Evolutionary conservation across 1,139 yeast genomes (phyloP).

Genomic region (Arxiozyma bovina): DNA sequence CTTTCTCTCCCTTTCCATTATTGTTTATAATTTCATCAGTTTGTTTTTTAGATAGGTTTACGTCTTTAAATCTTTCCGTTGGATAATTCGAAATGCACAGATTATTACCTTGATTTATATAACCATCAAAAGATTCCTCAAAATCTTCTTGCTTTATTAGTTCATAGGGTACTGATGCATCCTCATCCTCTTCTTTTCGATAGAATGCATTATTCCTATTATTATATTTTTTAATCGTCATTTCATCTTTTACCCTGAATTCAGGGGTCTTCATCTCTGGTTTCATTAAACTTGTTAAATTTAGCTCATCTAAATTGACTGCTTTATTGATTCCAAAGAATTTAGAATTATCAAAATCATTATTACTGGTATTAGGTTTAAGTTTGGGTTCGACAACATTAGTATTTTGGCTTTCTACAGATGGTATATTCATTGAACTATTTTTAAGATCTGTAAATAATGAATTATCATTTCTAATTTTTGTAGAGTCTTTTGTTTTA

Average conservation of each 20-base stretch:
- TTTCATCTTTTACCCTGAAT: background rate
- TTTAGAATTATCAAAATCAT: slow-evolving; percentile 11
- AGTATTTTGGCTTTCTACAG: background rate
- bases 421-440: background rate
- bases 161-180: background rate
- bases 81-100: background rate
- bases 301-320: background rate
- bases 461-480: background rate
- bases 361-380: background rate
- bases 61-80: background rate
- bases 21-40: background rate
- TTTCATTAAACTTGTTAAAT: background rate
- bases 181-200: background rate
- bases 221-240: too few species aligned
- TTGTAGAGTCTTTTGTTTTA: background rate
- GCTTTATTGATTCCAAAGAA: slow-evolving; percentile 11
- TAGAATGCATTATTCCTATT: too few species aligned
- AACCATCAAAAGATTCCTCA: background rate
- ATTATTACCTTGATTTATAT: background rate
- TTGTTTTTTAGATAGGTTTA: background rate
- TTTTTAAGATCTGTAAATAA: background rate
- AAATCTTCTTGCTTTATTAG: background rate
- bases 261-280: background rate
- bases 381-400: background rate
- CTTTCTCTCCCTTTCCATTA: background rate